These are phyloP conservation scores for Elymus sibiricus DNA, from an alignment of 176 grass and related monocot species.

Conservation along the genomic window DNA sequence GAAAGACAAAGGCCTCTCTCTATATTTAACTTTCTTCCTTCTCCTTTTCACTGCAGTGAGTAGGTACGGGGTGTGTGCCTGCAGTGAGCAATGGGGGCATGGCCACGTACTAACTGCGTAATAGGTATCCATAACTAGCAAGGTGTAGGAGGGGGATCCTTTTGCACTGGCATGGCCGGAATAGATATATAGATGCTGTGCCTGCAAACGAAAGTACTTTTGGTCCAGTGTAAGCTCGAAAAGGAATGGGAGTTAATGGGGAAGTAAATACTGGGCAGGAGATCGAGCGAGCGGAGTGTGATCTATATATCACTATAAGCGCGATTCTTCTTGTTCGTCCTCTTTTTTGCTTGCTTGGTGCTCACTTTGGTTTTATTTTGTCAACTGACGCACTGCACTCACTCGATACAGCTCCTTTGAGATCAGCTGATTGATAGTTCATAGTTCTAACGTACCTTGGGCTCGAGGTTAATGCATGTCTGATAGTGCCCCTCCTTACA, in stretches of 20 bases:
- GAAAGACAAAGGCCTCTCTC: background rate
- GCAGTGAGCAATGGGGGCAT: slow-evolving; percentile 38
- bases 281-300: background rate
- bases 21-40: slow-evolving; percentile 15
- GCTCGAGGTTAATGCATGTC: background rate
- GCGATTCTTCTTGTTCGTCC: slow-evolving; percentile 26
- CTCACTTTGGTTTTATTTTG: background rate
- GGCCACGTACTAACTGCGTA: slow-evolving; percentile 23
- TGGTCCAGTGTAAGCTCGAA: slow-evolving; percentile 49
- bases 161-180: slow-evolving; percentile 32
- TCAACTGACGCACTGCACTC: background rate
- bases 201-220: slow-evolving; percentile 43
- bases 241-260: slow-evolving; percentile 35
- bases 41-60: slow-evolving; percentile 49
- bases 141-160: slow-evolving; percentile 39
- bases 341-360: slow-evolving; percentile 3
- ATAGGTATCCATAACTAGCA: slow-evolving; percentile 56
- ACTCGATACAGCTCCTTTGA: background rate
- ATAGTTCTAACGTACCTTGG: background rate
- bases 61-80: slow-evolving; percentile 41
- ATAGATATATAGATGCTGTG: slow-evolving; percentile 55
- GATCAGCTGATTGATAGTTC: background rate
- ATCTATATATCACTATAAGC: slow-evolving; percentile 2
- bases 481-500: background rate
- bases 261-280: slow-evolving; percentile 5